phyloP scores from a whole-genome alignment of 2,329 filamentous ascomycete genomes.

The Hypoxylon sp. region DNA sequence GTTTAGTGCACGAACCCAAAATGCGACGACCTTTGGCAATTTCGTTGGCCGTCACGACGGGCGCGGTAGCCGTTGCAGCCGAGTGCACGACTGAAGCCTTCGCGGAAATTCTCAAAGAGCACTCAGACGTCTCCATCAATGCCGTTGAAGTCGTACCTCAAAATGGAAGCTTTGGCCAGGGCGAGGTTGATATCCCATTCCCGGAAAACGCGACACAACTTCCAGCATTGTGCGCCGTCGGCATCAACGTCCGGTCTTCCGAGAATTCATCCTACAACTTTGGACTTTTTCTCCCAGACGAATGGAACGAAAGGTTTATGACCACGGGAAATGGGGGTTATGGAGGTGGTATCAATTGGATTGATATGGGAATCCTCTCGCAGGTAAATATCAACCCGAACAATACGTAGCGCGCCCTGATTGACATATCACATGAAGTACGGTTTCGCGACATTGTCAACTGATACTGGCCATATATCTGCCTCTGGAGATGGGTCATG shows the following conservation, averaged over 20 bases:
- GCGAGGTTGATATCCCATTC: constrained; percentile 32
- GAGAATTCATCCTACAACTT: constrained; percentile 45
- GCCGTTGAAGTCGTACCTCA: constrained; percentile 38
- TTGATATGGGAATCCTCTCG: constrained; percentile 53
- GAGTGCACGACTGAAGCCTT: constrained; percentile 40
- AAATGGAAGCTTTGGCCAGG: constrained; percentile 42
- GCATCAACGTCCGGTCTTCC: constrained; percentile 45
- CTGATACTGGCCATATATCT: constrained; percentile 55
- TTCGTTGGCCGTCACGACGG: constrained; percentile 25
- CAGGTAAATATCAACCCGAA: too few species aligned
- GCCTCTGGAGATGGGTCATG: constrained; percentile 46
- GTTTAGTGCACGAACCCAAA: neutral
- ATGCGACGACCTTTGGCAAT: constrained; percentile 26
- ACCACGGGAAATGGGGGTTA: constrained; percentile 44
- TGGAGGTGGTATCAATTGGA: constrained; percentile 47
- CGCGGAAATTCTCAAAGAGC: constrained; percentile 33
- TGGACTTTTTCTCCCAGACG: constrained; percentile 45
- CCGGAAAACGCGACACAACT: constrained; percentile 40
- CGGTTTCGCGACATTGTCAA: constrained; percentile 55
- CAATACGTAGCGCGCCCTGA: too few species aligned
- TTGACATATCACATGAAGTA: too few species aligned
- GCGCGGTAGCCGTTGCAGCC: constrained; percentile 19
- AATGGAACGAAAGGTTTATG: constrained; percentile 44
- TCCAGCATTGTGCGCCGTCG: constrained; percentile 44
- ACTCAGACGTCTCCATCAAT: constrained; percentile 37